These are phyloP conservation scores for Deinandra increscens DNA, from an alignment of 129 eudicot genomes.

Conservation along the genomic window DNA sequence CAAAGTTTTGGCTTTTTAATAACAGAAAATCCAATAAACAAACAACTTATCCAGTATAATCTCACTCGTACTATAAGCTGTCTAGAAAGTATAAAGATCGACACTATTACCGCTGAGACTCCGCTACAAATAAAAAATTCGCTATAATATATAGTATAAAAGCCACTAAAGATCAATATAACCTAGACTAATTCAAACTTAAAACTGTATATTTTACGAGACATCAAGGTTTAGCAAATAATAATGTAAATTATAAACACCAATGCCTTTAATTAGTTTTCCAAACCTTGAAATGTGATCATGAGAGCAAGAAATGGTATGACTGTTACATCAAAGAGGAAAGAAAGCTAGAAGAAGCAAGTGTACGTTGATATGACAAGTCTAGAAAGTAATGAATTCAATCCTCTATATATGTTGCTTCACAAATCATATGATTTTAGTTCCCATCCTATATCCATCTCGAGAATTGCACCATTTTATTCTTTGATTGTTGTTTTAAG, in stretches of 20 bases:
- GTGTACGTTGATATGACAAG: slow-evolving; percentile 6
- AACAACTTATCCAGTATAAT: no score
- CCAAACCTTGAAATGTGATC: neutral
- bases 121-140: no score
- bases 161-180: no score
- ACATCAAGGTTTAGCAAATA: neutral
- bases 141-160: no score
- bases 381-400: slow-evolving; percentile 14
- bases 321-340: neutral
- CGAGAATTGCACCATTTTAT: neutral
- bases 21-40: neutral
- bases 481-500: neutral
- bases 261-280: neutral
- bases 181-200: neutral
- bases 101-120: no score
- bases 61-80: no score
- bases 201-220: neutral
- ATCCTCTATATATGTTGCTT: neutral
- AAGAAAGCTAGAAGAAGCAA: slow-evolving; percentile 18
- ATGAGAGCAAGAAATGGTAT: slow-evolving; percentile 6
- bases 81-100: no score
- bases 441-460: neutral
- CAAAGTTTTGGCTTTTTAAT: neutral
- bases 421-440: slow-evolving; percentile 2
- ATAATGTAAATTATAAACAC: neutral